Conservation (phyloP, 164 flowering plant species). For the Akebia trifoliata region DNA sequence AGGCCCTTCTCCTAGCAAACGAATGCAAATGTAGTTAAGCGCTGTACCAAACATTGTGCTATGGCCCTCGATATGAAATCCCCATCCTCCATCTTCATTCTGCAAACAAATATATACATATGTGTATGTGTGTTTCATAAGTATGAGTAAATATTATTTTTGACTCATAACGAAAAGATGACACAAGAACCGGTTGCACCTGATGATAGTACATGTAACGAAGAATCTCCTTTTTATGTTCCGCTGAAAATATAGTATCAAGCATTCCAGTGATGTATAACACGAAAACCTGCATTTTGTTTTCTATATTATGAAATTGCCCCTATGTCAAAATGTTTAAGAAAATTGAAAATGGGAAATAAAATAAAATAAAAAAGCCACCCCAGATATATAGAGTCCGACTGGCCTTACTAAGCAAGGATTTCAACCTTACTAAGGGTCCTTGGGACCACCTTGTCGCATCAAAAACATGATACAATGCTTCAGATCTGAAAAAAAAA, state of each 20-base stretch:
- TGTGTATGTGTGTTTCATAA: background rate
- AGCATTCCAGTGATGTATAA: conserved; percentile 46
- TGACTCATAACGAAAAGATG: too few species aligned
- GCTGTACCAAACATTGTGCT: conserved; percentile 71
- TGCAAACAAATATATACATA: too few species aligned
- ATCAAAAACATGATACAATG: too few species aligned
- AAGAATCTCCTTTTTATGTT: conserved; percentile 46
- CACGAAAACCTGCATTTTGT: conserved; percentile 40
- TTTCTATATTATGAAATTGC: too few species aligned
- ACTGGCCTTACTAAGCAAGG: too few species aligned
- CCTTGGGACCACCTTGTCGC: too few species aligned
- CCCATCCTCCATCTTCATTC: conserved; percentile 91
- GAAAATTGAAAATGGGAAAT: too few species aligned
- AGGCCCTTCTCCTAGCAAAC: conserved; percentile 54
- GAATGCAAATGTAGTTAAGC: conserved; percentile 45
- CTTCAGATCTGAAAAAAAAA: too few species aligned
- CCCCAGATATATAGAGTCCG: too few species aligned
- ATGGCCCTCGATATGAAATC: conserved; percentile 65
- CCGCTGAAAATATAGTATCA: conserved; percentile 26
- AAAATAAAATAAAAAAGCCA: too few species aligned
- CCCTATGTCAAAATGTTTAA: too few species aligned
- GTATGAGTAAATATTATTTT: background rate
- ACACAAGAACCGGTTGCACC: conserved; percentile 17
- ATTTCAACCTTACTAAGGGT: too few species aligned
- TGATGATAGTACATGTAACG: conserved; percentile 69